These are phyloP conservation scores for Trifolium repens DNA, from an alignment of 306 rosid genomes.

Conservation along the genomic window DNA sequence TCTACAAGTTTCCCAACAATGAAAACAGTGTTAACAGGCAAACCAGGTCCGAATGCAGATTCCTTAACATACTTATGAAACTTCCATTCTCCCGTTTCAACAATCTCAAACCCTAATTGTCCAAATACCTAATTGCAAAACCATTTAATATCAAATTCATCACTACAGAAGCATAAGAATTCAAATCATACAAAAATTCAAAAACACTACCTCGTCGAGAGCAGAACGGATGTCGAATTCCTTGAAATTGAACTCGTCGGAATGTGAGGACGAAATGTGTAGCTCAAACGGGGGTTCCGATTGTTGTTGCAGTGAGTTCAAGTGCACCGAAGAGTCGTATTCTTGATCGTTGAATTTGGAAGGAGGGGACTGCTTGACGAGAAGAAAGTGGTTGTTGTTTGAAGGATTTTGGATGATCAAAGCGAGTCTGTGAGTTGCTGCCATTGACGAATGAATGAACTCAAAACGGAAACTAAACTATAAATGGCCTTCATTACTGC, in stretches of 20 bases:
- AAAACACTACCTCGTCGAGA: constrained; percentile 51
- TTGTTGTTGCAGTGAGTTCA: constrained; percentile 50
- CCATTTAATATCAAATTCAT: constrained; percentile 4
- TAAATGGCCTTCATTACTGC: not conserved
- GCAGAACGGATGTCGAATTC: constrained; percentile 64
- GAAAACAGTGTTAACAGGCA: constrained; percentile 64
- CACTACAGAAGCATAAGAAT: not conserved
- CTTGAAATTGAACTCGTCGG: constrained; percentile 51
- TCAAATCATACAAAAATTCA: not conserved
- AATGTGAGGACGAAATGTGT: constrained; percentile 37
- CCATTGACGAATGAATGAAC: not conserved
- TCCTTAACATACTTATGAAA: constrained; percentile 70
- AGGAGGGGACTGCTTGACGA: constrained; percentile 67
- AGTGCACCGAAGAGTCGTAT: constrained; percentile 69
- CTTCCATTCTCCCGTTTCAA: constrained; percentile 62
- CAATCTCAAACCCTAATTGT: constrained; percentile 50
- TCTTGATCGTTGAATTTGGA: constrained; percentile 66
- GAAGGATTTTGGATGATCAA: constrained; percentile 54
- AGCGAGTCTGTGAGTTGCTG: constrained; percentile 58
- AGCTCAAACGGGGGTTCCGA: constrained; percentile 42
- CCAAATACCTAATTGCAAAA: constrained; percentile 52
- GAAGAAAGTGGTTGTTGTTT: constrained; percentile 58
- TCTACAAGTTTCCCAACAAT: constrained; percentile 54
- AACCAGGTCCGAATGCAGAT: constrained; percentile 83
- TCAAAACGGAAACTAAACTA: not conserved